Base-by-base conservation (phyloP, 495 filamentous ascomycete species). In the Acidomyces sp. region DNA sequence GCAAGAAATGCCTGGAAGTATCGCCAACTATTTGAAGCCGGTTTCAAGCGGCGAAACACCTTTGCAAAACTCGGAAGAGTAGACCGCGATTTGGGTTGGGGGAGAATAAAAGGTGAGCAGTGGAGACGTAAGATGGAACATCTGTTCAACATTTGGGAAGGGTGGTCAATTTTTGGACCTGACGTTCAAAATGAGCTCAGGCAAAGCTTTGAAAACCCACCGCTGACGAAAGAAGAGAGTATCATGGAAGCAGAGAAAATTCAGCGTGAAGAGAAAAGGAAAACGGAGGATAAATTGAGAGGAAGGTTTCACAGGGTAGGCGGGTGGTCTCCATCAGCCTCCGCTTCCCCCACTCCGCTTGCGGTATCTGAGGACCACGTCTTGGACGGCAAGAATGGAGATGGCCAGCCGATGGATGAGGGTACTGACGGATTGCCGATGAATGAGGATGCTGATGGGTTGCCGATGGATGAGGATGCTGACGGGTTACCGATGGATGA, bases 1-100 rank as follows among this genome's bases (percentile, higher is more conserved):
- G 80, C 93, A 24, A 71, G 84, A 0, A 81, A 88, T 54, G 84
- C 85, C 4, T 96, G 85, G 85, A 77, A 85, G 29, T 96, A 90
- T 52, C 73, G 88, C 15, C 77, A 82, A 53, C 64, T 90, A 16
- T 90, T 97, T 48, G 92, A 94, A 58, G 61, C 65, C 0, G 75
- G 78, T 0, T 64, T 97, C 6, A 74, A 75, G 23, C 59, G 70
- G 4, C 70, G 75, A 26, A 68, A 76, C 25, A 77, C 83, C 1
- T 96, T 97, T 51, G 85, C 85, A 51, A 66, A 75, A 37, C 69
- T 97, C 6, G 90, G 87, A 6, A 64, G 71, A 42, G 68, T 95
- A 37, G 77, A 87, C 20, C 78, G 80, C 48, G 77, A 74, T 25
- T 64, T 84, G 29, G 68, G 69, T 16, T 94, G 86, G 86, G 88